Percentiles rank a stretch among this genome's conserved stretches.
Conservation (phyloP, 2,329 filamentous ascomycete genomes). For the Bipolaris zeicola region DNA sequence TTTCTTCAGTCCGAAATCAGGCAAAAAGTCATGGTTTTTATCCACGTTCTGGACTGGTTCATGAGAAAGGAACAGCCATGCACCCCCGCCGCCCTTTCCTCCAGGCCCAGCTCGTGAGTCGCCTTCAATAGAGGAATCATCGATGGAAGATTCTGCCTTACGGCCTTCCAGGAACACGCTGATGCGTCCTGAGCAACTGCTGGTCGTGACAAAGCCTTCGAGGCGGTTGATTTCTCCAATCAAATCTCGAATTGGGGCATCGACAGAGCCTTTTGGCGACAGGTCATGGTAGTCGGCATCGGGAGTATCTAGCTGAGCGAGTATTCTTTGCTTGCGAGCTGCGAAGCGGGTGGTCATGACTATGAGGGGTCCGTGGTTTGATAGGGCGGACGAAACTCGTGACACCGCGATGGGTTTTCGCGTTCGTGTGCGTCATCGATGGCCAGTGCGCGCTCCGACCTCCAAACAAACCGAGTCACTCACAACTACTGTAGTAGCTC, state of each 20-base stretch:
- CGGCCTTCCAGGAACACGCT: conserved; percentile 86
- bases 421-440: conserved; percentile 30
- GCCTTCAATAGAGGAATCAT: conserved; percentile 15
- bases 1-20: conserved; percentile 49
- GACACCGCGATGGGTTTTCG: conserved; percentile 29
- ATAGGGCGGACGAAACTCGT: conserved; percentile 20
- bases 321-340: conserved; percentile 72
- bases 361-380: conserved; percentile 1
- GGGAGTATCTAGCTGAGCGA: conserved; percentile 71
- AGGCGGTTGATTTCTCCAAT: conserved; percentile 78
- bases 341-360: conserved; percentile 45
- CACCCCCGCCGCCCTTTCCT: conserved; percentile 78
- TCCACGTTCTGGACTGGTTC: conserved; percentile 61
- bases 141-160: conserved; percentile 49
- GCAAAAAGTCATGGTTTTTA: conserved; percentile 21
- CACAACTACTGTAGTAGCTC: conserved; percentile 2
- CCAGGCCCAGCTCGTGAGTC: conserved; percentile 66
- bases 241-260: conserved; percentile 75
- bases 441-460: conserved; percentile 20
- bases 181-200: conserved; percentile 86
- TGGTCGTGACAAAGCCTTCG: conserved; percentile 84
- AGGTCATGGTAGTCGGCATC: conserved; percentile 76
- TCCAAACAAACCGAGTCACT: conserved; percentile 15
- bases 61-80: conserved; percentile 89
- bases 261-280: conserved; percentile 87